Evolutionary conservation across 805 yeast species (phyloP), one percentile per base, ranked within the genome.

Genomic region (Jamesozyma hellenica): DNA sequence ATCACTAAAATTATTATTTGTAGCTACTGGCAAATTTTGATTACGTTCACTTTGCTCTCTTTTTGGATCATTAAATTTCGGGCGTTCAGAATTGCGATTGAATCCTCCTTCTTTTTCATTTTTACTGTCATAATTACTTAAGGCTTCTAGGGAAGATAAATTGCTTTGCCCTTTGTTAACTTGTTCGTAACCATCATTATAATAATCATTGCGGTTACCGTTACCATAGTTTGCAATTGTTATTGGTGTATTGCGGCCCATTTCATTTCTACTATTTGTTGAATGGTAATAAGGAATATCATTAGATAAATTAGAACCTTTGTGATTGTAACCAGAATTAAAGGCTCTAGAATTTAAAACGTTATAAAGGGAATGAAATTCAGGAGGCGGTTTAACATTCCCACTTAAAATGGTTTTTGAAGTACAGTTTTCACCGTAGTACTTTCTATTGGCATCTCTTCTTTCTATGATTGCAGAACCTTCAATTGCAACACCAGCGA

Each of bases 391-490:
- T 32, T 83, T 88, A 12, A 90, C 87, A 46, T 79, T 73, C 26
- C 98, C 98, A 10, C 80, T 65, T 38, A 92, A 69, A 51, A 92
- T 83, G 54, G 71, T 70, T 60, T 85, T 76, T 13, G 96, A 94
- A 45, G 92, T 87, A 58, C 94, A 82, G 49, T 74, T 77, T 49
- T 71, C 73, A 28, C 98, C 97, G 57, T 92, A 92, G 55, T 87
- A 87, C 64, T 88, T 90, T 55, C 96, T 72, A 64, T 92, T 92
- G 17, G 96, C 95, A 52, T 92, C 98, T 64, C 97, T 75, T 67
- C 98, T 82, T 64, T 92, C 98, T 12, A 90, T 73, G 42, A 92
- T 76, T n/a, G 90, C 95, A 1, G 96, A 88, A 18, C 98, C 98
- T 65, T 92, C 98, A 33, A 92, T 72, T 2, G 97, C 88, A 13